phyloP scores from a whole-genome alignment of 257 asterid species.

The Nicotiana noctiflora region DNA sequence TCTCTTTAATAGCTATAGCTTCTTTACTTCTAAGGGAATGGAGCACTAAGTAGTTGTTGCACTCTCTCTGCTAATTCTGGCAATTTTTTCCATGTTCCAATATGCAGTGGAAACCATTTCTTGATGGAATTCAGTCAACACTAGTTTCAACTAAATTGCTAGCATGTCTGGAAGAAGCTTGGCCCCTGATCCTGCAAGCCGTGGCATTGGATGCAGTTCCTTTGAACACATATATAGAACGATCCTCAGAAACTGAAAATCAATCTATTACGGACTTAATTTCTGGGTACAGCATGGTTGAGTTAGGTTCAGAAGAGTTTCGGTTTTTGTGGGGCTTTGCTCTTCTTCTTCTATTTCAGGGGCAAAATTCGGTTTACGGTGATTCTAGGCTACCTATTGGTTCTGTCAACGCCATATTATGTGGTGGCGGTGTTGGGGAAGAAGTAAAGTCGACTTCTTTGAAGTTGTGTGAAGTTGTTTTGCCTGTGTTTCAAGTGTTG shows the following conservation, averaged over 20 bases:
- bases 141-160: constrained; percentile 65
- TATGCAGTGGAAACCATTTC: constrained; percentile 91
- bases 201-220: constrained; percentile 91
- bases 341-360: constrained; percentile 74
- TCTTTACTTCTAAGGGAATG: neutral
- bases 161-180: constrained; percentile 94
- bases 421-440: constrained; percentile 39
- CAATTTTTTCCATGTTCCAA: constrained; percentile 15
- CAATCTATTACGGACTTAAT: constrained; percentile 38
- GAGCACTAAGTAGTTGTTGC: neutral
- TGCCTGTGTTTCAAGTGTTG: constrained; percentile 61
- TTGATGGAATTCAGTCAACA: constrained; percentile 88
- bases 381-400: constrained; percentile 39
- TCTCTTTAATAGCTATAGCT: neutral
- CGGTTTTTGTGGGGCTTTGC: constrained; percentile 84
- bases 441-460: constrained; percentile 42
- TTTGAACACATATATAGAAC: constrained; percentile 32
- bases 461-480: constrained; percentile 40
- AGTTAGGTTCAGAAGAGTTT: constrained; percentile 58
- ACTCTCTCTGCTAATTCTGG: constrained; percentile 1
- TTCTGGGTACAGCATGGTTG: constrained; percentile 86
- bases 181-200: constrained; percentile 94
- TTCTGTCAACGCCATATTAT: constrained; percentile 41
- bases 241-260: constrained; percentile 35
- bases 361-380: constrained; percentile 39